Conservation (phyloP, 2,329 filamentous ascomycete species). For the Ophioceras dolichostomum region DNA sequence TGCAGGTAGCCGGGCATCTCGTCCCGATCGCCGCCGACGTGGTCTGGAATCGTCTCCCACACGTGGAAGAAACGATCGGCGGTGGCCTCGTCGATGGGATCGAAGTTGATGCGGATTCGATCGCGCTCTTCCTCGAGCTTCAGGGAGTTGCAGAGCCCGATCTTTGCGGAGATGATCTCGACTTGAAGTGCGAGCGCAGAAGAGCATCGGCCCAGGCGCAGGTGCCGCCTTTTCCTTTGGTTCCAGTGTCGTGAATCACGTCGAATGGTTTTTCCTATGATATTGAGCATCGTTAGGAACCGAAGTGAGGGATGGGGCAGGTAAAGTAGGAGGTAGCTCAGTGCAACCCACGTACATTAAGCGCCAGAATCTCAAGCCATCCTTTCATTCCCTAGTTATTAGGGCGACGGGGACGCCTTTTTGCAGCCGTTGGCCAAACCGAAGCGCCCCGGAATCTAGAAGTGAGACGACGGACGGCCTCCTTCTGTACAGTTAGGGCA, state of each 20-base stretch:
- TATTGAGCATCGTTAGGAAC: neutral
- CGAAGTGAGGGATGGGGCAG: neutral
- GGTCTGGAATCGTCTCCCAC: neutral
- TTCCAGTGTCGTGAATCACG: conserved; percentile 2
- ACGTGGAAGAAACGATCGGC: conserved; percentile 2
- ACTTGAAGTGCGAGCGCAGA: conserved; percentile 1
- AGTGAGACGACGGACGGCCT: neutral
- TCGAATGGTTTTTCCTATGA: neutral
- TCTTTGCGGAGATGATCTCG: neutral
- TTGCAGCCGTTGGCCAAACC: neutral
- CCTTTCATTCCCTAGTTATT: neutral
- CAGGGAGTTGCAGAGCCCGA: conserved; percentile 3
- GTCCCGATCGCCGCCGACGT: neutral
- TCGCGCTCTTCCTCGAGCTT: conserved; percentile 1
- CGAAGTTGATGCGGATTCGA: neutral
- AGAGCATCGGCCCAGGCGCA: conserved; percentile 2
- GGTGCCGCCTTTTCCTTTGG: conserved; percentile 1
- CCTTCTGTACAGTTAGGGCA: neutral
- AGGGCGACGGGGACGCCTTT: neutral
- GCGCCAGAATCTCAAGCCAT: neutral
- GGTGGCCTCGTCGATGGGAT: neutral
- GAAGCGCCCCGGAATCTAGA: neutral
- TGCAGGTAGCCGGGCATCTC: conserved; percentile 3
- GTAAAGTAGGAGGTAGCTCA: neutral
- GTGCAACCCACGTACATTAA: neutral